A percentile compares a stretch with the other conserved stretches of the same genome.
Evolutionary conservation across 805 yeast genomes (phyloP).

Genomic region (Wickerhamiella qilinensis): DNA sequence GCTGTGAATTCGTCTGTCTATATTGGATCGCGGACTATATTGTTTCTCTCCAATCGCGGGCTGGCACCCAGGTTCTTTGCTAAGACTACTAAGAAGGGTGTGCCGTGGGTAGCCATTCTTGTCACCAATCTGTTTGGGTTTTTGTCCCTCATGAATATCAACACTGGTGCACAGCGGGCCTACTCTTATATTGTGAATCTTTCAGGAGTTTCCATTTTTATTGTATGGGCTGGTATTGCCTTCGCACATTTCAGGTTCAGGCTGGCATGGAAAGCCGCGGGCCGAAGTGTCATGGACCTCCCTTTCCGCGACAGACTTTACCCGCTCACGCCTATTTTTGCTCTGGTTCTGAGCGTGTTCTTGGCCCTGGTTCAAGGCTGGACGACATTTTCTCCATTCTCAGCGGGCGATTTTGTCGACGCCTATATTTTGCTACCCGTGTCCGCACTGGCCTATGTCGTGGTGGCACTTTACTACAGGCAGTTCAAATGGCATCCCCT

Average conservation of each 20-base stretch:
- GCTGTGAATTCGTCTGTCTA: conserved; percentile 57
- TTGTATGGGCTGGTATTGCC: conserved; percentile 50
- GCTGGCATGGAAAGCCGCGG: conserved; percentile 28
- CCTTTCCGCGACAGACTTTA: conserved; percentile 37
- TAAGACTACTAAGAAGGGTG: conserved; percentile 38
- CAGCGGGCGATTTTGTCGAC: conserved; percentile 39
- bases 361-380: conserved; percentile 51
- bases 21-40: conserved; percentile 51
- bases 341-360: conserved; percentile 34
- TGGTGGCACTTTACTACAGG: conserved; percentile 22
- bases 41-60: conserved; percentile 45
- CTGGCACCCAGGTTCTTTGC: conserved; percentile 42
- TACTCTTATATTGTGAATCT: conserved; percentile 44
- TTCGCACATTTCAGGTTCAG: conserved; percentile 43
- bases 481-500: conserved; percentile 26
- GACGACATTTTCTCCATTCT: conserved; percentile 44
- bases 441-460: conserved; percentile 30
- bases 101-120: conserved; percentile 46
- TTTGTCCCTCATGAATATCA: conserved; percentile 38
- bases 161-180: conserved; percentile 44
- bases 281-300: conserved; percentile 26
- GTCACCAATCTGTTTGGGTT: conserved; percentile 34
- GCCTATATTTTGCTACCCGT: conserved; percentile 49
- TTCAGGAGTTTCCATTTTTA: conserved; percentile 50
- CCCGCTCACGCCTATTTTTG: conserved; percentile 36